phyloP scores from a whole-genome alignment of 306 rosid genomes.

The Chamaecrista fasciculata region DNA sequence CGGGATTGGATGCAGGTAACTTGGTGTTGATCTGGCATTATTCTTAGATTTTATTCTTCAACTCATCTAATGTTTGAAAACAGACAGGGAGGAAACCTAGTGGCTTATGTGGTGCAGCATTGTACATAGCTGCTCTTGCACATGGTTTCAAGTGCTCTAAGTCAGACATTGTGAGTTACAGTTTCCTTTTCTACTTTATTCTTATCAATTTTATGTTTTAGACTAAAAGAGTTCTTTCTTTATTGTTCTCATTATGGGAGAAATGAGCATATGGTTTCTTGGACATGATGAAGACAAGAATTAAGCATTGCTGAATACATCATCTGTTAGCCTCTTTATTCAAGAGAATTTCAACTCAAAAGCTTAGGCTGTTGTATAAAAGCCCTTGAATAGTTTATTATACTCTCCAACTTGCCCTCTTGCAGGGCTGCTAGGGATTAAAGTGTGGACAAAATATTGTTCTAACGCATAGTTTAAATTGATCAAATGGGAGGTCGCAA shows the following conservation, averaged over 20 bases:
- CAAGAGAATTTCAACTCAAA: not conserved
- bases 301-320: not conserved
- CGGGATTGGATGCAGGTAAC: constrained; percentile 93
- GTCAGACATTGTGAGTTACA: constrained; percentile 71
- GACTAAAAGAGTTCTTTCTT: constrained; percentile 9
- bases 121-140: constrained; percentile 78
- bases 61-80: constrained; percentile 26
- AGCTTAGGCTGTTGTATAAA: not conserved
- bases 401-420: not conserved
- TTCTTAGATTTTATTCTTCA: not conserved
- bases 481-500: not conserved
- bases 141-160: constrained; percentile 69
- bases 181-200: constrained; percentile 21
- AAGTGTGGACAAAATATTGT: not conserved
- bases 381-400: not conserved
- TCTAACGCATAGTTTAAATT: not conserved
- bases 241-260: not conserved
- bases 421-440: not conserved
- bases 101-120: constrained; percentile 88
- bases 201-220: constrained; percentile 5
- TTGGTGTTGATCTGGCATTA: constrained; percentile 19
- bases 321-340: not conserved
- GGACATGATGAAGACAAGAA: not conserved
- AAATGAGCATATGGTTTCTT: not conserved
- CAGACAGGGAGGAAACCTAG: constrained; percentile 96